These are phyloP conservation scores for Capsicum baccatum DNA, from an alignment of 257 asterid genomes.

Conservation along the genomic window DNA sequence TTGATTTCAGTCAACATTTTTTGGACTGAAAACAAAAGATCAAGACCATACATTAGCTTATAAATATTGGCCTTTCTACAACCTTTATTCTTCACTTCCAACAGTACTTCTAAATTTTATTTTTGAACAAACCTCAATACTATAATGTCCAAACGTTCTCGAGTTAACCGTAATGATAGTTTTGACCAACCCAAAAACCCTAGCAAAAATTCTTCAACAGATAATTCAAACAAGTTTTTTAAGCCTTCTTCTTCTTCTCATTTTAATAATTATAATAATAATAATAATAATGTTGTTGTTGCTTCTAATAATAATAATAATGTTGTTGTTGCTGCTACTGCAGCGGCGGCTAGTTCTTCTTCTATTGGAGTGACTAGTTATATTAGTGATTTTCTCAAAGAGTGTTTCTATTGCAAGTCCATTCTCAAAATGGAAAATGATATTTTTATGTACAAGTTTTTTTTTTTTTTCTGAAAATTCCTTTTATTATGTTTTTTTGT, in stretches of 20 bases:
- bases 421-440: not conserved
- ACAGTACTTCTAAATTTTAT: not conserved
- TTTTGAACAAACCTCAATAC: not conserved
- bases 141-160: constrained; percentile 25
- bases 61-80: not conserved
- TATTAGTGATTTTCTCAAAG: not conserved
- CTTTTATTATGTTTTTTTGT: no score
- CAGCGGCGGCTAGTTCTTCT: not conserved
- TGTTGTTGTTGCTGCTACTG: not conserved
- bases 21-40: not conserved
- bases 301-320: not conserved
- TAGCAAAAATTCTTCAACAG: not conserved
- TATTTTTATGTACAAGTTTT: not conserved
- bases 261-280: no score
- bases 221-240: not conserved
- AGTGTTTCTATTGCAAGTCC: not conserved
- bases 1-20: not conserved
- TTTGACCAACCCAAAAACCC: not conserved
- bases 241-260: not conserved
- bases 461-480: no score
- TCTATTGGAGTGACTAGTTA: not conserved
- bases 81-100: not conserved
- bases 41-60: not conserved
- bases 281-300: no score
- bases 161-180: constrained; percentile 20